Base-by-base conservation (phyloP, 129 eudicot species). In the Glebionis coronaria region DNA sequence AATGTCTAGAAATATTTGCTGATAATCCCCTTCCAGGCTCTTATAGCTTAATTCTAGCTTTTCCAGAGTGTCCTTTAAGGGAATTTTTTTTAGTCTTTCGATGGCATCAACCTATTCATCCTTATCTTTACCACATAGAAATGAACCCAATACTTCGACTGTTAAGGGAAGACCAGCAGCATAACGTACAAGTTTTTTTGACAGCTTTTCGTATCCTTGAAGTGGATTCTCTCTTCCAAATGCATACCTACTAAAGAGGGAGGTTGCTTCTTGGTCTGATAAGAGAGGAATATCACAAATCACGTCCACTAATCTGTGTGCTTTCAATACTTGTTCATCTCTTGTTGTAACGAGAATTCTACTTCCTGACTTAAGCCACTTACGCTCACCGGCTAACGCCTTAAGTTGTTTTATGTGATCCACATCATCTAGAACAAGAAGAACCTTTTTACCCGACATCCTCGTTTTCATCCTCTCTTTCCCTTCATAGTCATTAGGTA, bases 121-220 rank as follows among this genome's bases (percentile, higher is more conserved):
- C 7, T 25, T 12, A 10, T 0, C 0, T 67, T 51, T 52, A 50
- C 27, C 61, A 29, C 61, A 28, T 0, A 67, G 50, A 51, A 16
- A 28, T 13, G 50, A 67, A 50, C 71, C 71, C 2, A 67, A 67
- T 12, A 67, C 50, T 51, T 12, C 16, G 19, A 67, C 18, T 5
- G 61, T 67, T 55, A 67, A 31, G 11, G 61, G 71, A 50, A 67
- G 71, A 10, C 61, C 71, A 51, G 61, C 71, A 29, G 50, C 71
- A 31, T 67, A 51, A 31, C 61, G 11, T 67, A 51, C 49, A 67
- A 67, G 50, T 51, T 67, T 27, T 19, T 0, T 0, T 16, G 61
- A 51, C 29, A 67, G 71, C 19, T 51, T 12, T 51, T 51, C 12
- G 20, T 67, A 67, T n/a, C 50, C 61, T 28, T 31, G 47, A 67